Conservation (phyloP, 495 filamentous ascomycete genomes). For the Penicillium canariense region DNA sequence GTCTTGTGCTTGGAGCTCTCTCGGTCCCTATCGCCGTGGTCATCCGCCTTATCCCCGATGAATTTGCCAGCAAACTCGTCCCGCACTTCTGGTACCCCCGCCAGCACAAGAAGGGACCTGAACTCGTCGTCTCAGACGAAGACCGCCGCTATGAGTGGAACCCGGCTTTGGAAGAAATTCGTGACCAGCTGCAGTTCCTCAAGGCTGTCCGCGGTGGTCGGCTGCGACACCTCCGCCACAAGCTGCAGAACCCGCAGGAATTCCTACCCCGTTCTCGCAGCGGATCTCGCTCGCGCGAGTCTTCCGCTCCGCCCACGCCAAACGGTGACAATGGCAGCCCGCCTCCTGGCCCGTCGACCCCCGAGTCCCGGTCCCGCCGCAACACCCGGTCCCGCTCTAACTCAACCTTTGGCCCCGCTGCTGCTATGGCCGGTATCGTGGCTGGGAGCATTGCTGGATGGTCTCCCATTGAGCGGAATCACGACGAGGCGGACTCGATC, state of each 20-base stretch:
- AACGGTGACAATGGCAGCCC: conserved; percentile 44
- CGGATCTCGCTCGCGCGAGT: conserved; percentile 71
- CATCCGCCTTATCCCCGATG: conserved; percentile 74
- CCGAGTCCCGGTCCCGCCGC: conserved; percentile 68
- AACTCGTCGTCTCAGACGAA: conserved; percentile 67
- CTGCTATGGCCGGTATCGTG: conserved; percentile 81
- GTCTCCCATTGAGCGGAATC: conserved; percentile 73
- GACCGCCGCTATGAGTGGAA: conserved; percentile 67
- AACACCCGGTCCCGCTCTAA: conserved; percentile 81
- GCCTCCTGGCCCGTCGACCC: conserved; percentile 57
- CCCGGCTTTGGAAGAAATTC: conserved; percentile 62
- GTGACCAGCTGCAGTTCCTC: conserved; percentile 74
- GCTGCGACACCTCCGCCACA: conserved; percentile 81
- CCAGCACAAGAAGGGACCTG: conserved; percentile 42
- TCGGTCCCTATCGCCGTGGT: conserved; percentile 70
- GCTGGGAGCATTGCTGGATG: conserved; percentile 84
- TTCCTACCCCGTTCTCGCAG: conserved; percentile 70
- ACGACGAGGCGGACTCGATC: conserved; percentile 50
- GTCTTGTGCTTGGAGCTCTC: conserved; percentile 65
- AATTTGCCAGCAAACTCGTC: conserved; percentile 52
- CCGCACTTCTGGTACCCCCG: conserved; percentile 44
- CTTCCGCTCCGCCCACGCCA: conserved; percentile 69
- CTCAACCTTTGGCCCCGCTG: conserved; percentile 77
- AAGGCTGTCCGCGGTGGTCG: conserved; percentile 78
- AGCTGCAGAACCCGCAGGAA: conserved; percentile 74